These are phyloP conservation scores for Peronospora farinosa DNA, from an alignment of 352 stramenopile genomes.

Conservation along the genomic window DNA sequence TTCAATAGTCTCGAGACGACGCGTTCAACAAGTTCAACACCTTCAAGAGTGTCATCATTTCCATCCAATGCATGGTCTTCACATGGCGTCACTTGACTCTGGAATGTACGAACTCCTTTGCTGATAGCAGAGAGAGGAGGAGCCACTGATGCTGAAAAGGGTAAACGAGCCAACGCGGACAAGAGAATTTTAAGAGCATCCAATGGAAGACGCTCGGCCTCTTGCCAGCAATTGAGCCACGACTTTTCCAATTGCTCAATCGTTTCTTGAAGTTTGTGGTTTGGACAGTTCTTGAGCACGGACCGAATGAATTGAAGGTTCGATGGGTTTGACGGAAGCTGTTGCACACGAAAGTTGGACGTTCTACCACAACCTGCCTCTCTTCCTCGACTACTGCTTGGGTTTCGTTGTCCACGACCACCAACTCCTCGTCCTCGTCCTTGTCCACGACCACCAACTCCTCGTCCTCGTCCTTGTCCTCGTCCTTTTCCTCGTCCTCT, in stretches of 20 bases:
- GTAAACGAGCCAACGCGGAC: slow-evolving; percentile 40
- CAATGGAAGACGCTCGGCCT: slow-evolving; percentile 26
- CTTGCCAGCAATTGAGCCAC: slow-evolving; percentile 50
- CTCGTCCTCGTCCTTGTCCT: background rate
- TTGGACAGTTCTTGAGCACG: slow-evolving; percentile 35
- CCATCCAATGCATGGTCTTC: slow-evolving; percentile 28
- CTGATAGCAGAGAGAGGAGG: slow-evolving; percentile 36
- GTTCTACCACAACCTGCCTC: background rate
- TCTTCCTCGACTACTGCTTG: slow-evolving; percentile 7
- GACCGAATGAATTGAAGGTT: slow-evolving; percentile 41
- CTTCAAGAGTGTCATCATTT: slow-evolving; percentile 32
- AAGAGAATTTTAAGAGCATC: slow-evolving; percentile 39
- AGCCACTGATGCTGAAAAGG: slow-evolving; percentile 30
- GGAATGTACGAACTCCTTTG: slow-evolving; percentile 25
- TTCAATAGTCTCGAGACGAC: slow-evolving; percentile 44
- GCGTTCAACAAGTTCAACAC: slow-evolving; percentile 39
- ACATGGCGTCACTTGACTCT: slow-evolving; percentile 12
- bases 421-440: slow-evolving; percentile 1
- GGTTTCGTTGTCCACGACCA: background rate
- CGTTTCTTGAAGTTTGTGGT: slow-evolving; percentile 32
- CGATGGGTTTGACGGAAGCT: slow-evolving; percentile 23
- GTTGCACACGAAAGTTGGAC: background rate
- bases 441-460: slow-evolving; percentile 7
- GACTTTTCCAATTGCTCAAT: slow-evolving; percentile 29
- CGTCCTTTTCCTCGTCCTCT: slow-evolving; percentile 4